These are phyloP conservation scores for Phycomyces blakesleeanus DNA, from an alignment of 192 early-diverging fungal species.

Conservation along the genomic window DNA sequence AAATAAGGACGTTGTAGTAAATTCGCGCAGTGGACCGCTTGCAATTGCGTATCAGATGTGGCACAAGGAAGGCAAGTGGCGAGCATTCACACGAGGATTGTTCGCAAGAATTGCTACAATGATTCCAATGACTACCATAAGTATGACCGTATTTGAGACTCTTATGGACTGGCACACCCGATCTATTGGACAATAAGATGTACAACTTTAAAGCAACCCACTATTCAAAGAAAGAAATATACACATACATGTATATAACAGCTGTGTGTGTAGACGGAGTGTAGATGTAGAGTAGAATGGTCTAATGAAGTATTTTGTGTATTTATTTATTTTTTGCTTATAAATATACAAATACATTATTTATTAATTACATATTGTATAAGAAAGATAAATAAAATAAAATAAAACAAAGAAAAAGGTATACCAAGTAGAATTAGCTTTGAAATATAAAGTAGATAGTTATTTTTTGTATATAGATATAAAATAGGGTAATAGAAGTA, in stretches of 20 bases:
- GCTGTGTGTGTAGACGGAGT: no score
- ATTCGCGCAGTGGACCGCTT: slow-evolving; percentile 30
- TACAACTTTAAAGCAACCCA: no score
- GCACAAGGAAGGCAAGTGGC: slow-evolving; percentile 49
- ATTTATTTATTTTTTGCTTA: no score
- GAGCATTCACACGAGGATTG: slow-evolving; percentile 65
- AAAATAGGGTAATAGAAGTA: no score
- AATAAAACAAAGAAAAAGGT: no score
- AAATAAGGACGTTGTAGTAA: no score
- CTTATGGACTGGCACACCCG: slow-evolving; percentile 47
- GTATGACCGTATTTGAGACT: slow-evolving; percentile 70
- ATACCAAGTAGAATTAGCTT: background rate
- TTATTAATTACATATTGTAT: background rate
- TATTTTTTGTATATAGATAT: no score
- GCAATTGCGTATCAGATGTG: slow-evolving; percentile 45
- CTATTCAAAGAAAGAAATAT: no score
- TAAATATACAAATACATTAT: no score
- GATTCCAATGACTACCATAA: slow-evolving; percentile 64
- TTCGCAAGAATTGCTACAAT: slow-evolving; percentile 66
- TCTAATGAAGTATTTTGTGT: background rate
- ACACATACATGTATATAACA: no score
- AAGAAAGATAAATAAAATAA: background rate
- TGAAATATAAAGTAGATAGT: no score
- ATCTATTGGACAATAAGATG: no score
- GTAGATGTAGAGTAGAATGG: background rate